Evolutionary conservation across 257 asterid genomes (phyloP), one percentile per base, ranked within the genome.

Genomic region (Jacaranda copaia): DNA sequence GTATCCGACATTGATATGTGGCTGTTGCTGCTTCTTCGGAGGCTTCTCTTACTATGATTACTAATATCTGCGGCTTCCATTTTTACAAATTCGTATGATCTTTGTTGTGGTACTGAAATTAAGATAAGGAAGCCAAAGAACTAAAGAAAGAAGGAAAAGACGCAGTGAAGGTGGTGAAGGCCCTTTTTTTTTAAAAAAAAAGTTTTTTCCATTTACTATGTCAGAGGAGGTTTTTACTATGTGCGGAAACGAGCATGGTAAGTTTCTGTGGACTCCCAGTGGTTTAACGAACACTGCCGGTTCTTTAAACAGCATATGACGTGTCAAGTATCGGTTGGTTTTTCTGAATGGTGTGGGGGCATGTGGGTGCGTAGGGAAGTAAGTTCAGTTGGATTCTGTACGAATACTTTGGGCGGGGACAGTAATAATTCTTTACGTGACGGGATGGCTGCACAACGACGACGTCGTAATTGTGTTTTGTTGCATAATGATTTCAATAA

Each of bases 1-100:
- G 91, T 85, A 71, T 91, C 97, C 6, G 98, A 91, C 89, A 91
- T 84, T 51, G 97, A 89, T 74, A 82, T 25, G 75, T 90, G 91
- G 83, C 88, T 76, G 65, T 77, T 84, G 86, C 92, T 87, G 77
- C 60, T 77, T 74, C 78, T 62, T 48, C 76, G 76, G 71, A 20
- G 64, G 69, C 64, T 66, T 68, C 65, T 66, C 68, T 79, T 79
- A 48, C 79, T 46, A 3, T 78, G 76, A 19, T 70, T 77, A 48
- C 76, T 74, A 60, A 45, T 65, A 38, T 86, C 82, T 14, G 86
- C 51, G 11, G 74, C 70, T 66, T 86, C 89, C 89, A 86, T 86
- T 18, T 65, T 59, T 68, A 8, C 6, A 60, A 25, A 59, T 42
- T 3, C 9, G 9, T 56, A 3, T 16, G 25, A 16, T 42, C 42